Conservation (phyloP, 2,329 filamentous ascomycete genomes). For the Claviceps sp. region DNA sequence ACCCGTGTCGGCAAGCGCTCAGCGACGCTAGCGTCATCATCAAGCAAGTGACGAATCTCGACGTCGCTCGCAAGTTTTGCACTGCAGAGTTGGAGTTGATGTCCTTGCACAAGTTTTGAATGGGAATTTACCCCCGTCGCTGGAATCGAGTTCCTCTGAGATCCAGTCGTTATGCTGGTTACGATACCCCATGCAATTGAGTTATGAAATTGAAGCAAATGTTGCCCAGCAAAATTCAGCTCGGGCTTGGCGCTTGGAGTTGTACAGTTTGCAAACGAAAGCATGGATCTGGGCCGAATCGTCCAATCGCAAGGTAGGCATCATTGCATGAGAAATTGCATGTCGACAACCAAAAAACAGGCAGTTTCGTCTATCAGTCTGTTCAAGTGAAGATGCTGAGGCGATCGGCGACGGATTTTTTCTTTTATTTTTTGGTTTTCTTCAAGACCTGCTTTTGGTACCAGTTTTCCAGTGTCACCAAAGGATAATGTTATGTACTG, state of each 20-base stretch:
- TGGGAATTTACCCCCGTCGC: neutral
- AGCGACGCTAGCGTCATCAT: conserved; percentile 10
- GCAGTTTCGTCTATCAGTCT: neutral
- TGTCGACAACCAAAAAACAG: neutral
- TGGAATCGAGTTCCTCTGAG: neutral
- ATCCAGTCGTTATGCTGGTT: neutral
- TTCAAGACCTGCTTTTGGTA: neutral
- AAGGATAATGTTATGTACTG: too few species aligned
- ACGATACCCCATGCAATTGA: conserved; percentile 1
- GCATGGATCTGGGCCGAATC: neutral
- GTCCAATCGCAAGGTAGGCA: neutral
- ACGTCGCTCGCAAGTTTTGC: neutral
- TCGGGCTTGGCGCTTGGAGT: neutral
- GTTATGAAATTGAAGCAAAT: neutral
- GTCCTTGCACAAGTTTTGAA: neutral
- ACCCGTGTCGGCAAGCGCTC: conserved; percentile 32
- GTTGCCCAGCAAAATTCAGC: neutral
- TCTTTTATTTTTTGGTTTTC: neutral
- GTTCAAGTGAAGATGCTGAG: neutral
- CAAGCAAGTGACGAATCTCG: neutral
- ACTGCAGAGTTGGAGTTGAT: neutral
- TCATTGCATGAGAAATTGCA: neutral
- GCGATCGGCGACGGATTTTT: too few species aligned
- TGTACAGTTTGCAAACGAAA: neutral
- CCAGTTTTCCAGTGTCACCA: neutral